Evolutionary conservation across 2,329 filamentous ascomycete species (phyloP), one percentile per base, ranked within the genome.

Genomic region (Thelonectria discophora): DNA sequence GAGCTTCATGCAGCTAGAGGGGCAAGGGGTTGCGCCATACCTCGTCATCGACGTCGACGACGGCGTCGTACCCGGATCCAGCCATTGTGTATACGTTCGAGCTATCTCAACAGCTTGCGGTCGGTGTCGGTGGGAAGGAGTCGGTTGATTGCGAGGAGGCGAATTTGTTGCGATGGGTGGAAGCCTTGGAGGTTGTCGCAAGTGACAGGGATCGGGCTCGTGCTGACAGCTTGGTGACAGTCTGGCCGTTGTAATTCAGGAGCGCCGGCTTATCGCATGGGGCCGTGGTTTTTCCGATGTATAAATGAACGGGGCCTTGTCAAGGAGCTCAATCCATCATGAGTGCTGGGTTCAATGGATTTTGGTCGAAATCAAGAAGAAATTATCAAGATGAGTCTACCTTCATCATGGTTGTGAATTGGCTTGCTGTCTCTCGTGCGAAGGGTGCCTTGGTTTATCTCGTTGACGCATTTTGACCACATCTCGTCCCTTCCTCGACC

Each of bases 1-100:
- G 55, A 66, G 60, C 63, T 63, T 51, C 42, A 21, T 61, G n/a
- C 18, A 60, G 58, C 66, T 60, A 37, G 64, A 66, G 55, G 58
- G 45, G 58, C 46, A 62, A 37, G 48, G 27, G 27, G 21, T 24
- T 24, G 21, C 21, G 27, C 49, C 65, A 45, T 75, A 97, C 93
- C 86, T 98, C 95, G 74, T 95, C 92, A 77, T 99, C 95, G 58
- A 98, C 90, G 73, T 99, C 95, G 62, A 99, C 95, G 68, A 99
- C 94, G 64, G 97, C 95, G 82, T 99, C 95, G 78, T 99, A 99
- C 71, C 94, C 94, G 75, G 92, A 86, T 77, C 91, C 91, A 60
- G 91, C 87, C 91, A 94, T 94, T 58, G 71, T 82, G 73, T 64
- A 2, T 30, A 10, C 24, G 58, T 48, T 50, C 54, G 20, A 59